Percentiles rank a stretch among this genome's conserved stretches.
These are phyloP conservation scores for Kockovaella imperatae DNA, from an alignment of 768 basidiomycete species.

Conservation along the genomic window DNA sequence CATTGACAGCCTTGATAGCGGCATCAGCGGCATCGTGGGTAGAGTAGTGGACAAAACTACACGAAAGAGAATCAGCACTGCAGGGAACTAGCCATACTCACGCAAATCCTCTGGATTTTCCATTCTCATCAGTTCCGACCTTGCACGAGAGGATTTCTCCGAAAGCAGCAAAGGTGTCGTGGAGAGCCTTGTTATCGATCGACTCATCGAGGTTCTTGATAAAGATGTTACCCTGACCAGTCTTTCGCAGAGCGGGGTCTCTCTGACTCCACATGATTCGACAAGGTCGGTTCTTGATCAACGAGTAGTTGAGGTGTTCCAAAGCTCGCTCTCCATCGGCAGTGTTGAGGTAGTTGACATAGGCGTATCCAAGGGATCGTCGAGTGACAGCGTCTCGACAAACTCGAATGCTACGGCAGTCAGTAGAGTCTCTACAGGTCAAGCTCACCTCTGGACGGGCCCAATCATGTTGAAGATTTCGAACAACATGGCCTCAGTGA, in stretches of 20 bases:
- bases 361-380: conserved; percentile 98
- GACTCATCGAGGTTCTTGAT: conserved; percentile 97
- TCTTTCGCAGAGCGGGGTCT: conserved; percentile 98
- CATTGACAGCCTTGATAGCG: conserved; percentile 97
- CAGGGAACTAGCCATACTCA: conserved; percentile 10
- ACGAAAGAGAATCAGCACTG: background rate
- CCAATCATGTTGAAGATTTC: conserved; percentile 99
- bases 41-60: conserved; percentile 92
- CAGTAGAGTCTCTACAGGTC: background rate
- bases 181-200: conserved; percentile 99
- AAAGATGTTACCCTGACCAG: conserved; percentile 98
- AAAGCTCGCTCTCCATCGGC: conserved; percentile 97
- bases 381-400: conserved; percentile 99
- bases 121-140: conserved; percentile 92
- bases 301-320: conserved; percentile 97
- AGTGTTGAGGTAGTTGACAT: conserved; percentile 97
- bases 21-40: conserved; percentile 90
- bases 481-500: conserved; percentile 99
- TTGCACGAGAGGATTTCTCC: conserved; percentile 99
- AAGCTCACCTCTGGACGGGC: conserved; percentile 82
- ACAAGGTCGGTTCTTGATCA: conserved; percentile 97
- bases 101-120: conserved; percentile 88
- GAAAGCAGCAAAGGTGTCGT: conserved; percentile 98
- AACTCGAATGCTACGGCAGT: conserved; percentile 73
- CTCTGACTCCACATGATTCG: conserved; percentile 99